Base-by-base conservation (phyloP, 768 basidiomycete genomes). In the Trametes coccinea region DNA sequence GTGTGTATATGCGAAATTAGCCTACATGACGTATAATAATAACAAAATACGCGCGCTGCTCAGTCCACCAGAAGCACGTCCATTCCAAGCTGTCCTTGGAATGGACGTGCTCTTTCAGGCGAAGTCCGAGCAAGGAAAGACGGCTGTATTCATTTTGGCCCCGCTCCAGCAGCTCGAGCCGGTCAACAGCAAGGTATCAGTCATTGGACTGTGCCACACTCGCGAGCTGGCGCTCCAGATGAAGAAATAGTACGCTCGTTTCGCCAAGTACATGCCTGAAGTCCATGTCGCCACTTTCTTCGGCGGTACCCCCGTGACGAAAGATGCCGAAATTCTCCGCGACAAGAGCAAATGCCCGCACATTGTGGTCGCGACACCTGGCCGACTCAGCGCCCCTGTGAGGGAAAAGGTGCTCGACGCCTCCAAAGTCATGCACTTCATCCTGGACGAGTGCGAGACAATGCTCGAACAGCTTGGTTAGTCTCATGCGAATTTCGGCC, bases 381-480 rank as follows among this genome's bases (percentile, higher is more conserved):
- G 97, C 69, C 90, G 97, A 62, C 82, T 98, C 74, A 97, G 98
- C 74, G 96, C 95, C 57, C 89, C 99, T 68, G 87, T 89, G 52
- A 84, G 96, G 67, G 97, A 98, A 79, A 98, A 98, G 82, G 84
- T 90, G 70, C 76, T 99, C 77, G 93, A 97, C 73, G 92, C 92
- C 66, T 92, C 92, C 78, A 88, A 92, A 72, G 94, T 98, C 77
- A 98, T 98, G 80, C 96, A 98, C 82, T 99, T 99, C 78, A 95
- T 97, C 59, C 82, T 99, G 76, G 97, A 99, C 85, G 97, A 99
- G 82, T 99, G 97, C 85, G 97, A 99, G 85, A 99, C 98, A 87
- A 98, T 99, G 94, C 90, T 99, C 75, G 97, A 99, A 85, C 92
- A 95, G 87, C 95, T 99, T 81, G 97, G 97, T 99, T 93, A 98